Evolutionary conservation across 2,329 filamentous ascomycete species (phyloP), one percentile per base, ranked within the genome.

Genomic region (Phialophora verrucosa): DNA sequence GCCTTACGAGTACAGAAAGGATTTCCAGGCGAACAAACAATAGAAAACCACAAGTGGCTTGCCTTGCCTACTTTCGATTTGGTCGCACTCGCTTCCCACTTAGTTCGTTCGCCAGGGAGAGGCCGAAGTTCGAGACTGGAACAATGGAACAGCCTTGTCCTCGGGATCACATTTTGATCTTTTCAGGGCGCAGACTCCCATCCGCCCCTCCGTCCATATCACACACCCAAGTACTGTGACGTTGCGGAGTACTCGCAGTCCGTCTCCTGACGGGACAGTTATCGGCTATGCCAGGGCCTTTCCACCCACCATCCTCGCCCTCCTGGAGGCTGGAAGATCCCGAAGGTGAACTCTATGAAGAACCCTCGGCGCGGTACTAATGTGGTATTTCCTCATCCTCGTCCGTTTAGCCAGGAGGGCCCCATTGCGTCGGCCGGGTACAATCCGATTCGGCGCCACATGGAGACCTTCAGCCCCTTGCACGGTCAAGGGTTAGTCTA

Each of bases 81-180:
- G 58, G 53, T 25, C 29, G n/a, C 59, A 53, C 44, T 62, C 63
- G 63, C 64, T 59, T 66, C 50, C 49, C 10, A 27, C 32, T 49
- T 55, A 59, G 61, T 57, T 59, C 35, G 23, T 27, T 66, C 59
- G 59, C 64, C 49, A 58, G 59, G 51, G 31, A 59, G 27, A 59
- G 59, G n/a, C 55, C 64, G 49, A 66, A 47, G 64, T 63, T 66
- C 59, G 64, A 66, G 59, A 66, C 59, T 63, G 56, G 29, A 66
- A 62, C 64, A 66, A 44, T 44, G 38, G 38, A 44, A 44, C 38
- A 44, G 38, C 38, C 38, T 44, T 44, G 38, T 44, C 4, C 5
- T n/a, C 38, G 38, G 17, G 3, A n/a, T 44, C 38, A n/a, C 17
- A 44, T 44, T 44, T 44, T 44, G 14, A 17, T 20, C 38, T n/a